Evolutionary conservation across 2,329 filamentous ascomycete species (phyloP).

Genomic region (Penicillium janthinellum): DNA sequence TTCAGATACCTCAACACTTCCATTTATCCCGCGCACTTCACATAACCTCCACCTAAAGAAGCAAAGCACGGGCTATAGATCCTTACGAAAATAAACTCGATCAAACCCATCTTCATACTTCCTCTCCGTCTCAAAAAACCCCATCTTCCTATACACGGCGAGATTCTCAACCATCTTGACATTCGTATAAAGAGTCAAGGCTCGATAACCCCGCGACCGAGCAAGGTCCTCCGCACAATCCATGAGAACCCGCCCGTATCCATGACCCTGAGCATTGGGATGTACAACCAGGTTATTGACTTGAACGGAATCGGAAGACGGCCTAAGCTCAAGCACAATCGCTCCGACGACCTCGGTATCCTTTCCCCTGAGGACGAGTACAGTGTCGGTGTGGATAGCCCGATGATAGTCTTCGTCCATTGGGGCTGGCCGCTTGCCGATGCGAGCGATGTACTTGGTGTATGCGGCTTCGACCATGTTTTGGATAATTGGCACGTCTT

Average conservation of each 20-base stretch:
- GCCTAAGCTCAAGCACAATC: conserved; percentile 10
- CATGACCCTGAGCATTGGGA: conserved; percentile 20
- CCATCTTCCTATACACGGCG: conserved; percentile 20
- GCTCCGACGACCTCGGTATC: conserved; percentile 11
- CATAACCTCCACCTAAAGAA: background rate
- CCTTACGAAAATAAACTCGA: conserved; percentile 24
- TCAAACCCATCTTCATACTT: conserved; percentile 26
- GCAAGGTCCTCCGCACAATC: conserved; percentile 14
- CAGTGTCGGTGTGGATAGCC: conserved; percentile 8
- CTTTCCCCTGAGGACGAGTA: conserved; percentile 16
- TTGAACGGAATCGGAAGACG: conserved; percentile 6
- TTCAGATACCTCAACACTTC: background rate
- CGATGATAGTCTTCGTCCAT: conserved; percentile 23
- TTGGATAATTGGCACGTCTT: conserved; percentile 18
- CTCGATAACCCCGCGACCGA: background rate
- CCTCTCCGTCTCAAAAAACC: conserved; percentile 22
- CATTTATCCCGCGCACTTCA: too few species aligned
- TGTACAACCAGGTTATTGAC: conserved; percentile 25
- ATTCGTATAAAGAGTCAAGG: conserved; percentile 26
- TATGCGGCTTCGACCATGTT: conserved; percentile 23
- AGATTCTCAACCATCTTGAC: conserved; percentile 30
- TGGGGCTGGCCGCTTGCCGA: conserved; percentile 25
- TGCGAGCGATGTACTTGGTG: conserved; percentile 26
- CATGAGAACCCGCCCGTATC: conserved; percentile 25
- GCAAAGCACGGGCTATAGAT: background rate